Evolutionary conservation across 148 eudicot species (phyloP).

Genomic region (Cornus kousa): DNA sequence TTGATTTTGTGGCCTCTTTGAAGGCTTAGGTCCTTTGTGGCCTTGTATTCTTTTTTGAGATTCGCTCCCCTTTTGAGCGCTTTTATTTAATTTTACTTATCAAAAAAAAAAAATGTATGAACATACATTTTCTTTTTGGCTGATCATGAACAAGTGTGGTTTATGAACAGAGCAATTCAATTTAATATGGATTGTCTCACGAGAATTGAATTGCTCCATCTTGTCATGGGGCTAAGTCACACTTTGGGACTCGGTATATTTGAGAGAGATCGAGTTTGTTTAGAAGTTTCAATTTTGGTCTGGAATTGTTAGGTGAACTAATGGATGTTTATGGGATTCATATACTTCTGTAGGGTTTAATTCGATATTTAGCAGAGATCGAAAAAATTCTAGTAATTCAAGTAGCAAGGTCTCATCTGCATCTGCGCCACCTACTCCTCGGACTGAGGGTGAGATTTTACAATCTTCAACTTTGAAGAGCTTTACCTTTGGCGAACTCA

Average conservation of each 20-base stretch:
- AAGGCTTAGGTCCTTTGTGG: too few species aligned
- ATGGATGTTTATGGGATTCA: background rate
- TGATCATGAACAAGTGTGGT: too few species aligned
- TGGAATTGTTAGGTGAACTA: background rate
- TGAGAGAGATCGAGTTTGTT: background rate
- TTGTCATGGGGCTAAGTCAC: background rate
- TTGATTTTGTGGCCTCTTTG: too few species aligned
- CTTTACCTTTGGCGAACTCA: slow-evolving; percentile 56
- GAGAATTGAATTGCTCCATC: background rate
- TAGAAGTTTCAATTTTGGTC: background rate
- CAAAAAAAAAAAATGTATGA: too few species aligned
- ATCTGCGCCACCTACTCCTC: slow-evolving; percentile 33
- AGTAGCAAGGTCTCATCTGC: slow-evolving; percentile 41
- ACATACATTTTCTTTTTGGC: too few species aligned
- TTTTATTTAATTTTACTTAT: too few species aligned
- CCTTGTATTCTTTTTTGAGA: too few species aligned
- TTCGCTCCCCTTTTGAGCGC: too few species aligned
- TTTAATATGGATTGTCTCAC: background rate
- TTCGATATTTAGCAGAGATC: background rate
- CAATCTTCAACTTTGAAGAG: slow-evolving; percentile 55
- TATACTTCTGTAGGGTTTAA: slow-evolving; percentile 4
- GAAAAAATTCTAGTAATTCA: slow-evolving; percentile 4
- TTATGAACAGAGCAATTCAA: too few species aligned
- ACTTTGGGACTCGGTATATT: too few species aligned
- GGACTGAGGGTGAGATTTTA: slow-evolving; percentile 65